Base-by-base conservation (phyloP, 805 yeast species). In the Soucietia sequanensis region DNA sequence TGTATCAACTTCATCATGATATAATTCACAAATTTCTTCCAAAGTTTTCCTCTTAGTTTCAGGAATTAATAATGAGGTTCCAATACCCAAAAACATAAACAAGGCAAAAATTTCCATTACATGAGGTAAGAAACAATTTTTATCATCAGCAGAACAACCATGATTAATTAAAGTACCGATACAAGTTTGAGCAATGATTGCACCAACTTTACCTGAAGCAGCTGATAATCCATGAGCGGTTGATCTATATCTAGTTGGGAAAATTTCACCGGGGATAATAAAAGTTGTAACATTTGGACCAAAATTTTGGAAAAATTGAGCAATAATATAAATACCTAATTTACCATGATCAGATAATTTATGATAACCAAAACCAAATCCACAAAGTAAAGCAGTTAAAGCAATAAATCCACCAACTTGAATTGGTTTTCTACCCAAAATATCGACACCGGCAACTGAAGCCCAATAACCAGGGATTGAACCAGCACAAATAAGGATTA, bases 161-260 rank as follows among this genome's bases (percentile, higher is more conserved):
- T 84, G 91, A 73, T 84, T 72, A 38, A 81, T 74, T 53, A 88
- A 75, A 45, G 95, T 86, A 75, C 96, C 93, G 48, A 84, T 64
- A 60, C 84, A 83, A 43, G 90, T 81, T 69, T 84, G 93, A 18
- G 96, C 95, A 71, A 88, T 78, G 49, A 88, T 86, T 40, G 96
- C 95, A 70, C 96, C 96, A 52, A 87, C 72, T 63, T 88, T 88
- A 73, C 96, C 96, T 22, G 79, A 63, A 33, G 95, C 96, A 50
- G 96, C 96, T 44, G 95, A 87, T 44, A 88, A 75, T 75, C 96
- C 96, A 54, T 88, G 96, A 31, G 96, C 95, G 48, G 95, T 80
- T 16, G 95, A 87, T 81, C 96, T 84, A 70, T 87, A 88, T 75
- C 95, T 81, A 38, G 96, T 88, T 61, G 96, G 96, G 83, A 72